These are phyloP conservation scores for Coniferiporia weirii DNA, from an alignment of 1,284 basidiomycete genomes.

Conservation along the genomic window DNA sequence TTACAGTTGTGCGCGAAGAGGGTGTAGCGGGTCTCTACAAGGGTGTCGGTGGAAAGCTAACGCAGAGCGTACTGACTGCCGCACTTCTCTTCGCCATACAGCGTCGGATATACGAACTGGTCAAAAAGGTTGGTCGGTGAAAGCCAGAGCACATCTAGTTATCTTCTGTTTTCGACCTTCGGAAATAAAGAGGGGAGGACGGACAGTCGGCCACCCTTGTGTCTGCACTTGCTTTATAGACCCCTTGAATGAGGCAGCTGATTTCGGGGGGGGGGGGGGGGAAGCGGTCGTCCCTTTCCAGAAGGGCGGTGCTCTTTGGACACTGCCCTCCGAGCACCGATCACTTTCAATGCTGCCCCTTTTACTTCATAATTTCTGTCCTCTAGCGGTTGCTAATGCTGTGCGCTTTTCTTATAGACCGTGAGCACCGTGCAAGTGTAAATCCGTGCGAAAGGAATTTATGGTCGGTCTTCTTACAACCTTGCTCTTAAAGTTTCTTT, in stretches of 20 bases:
- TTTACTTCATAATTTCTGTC: background rate
- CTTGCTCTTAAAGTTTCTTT: background rate
- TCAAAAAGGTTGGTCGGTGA: constrained; percentile 42
- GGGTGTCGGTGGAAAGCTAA: constrained; percentile 78
- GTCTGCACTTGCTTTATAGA: background rate
- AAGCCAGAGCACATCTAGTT: background rate
- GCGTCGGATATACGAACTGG: constrained; percentile 66
- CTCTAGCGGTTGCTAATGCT: background rate
- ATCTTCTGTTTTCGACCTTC: background rate
- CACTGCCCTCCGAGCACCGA: too few relatives aligned
- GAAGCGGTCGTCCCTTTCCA: too few relatives aligned
- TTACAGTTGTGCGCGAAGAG: constrained; percentile 70
- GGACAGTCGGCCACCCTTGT: background rate
- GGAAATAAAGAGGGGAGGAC: background rate
- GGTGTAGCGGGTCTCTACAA: constrained; percentile 80
- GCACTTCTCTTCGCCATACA: constrained; percentile 87
- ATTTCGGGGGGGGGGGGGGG: too few relatives aligned
- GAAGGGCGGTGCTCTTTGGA: too few relatives aligned
- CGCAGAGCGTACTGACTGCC: constrained; percentile 87
- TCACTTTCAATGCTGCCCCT: too few relatives aligned
- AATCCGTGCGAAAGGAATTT: background rate
- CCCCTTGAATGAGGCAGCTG: too few relatives aligned
- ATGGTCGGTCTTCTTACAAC: background rate
- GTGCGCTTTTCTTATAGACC: background rate
- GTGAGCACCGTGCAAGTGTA: background rate